A percentile compares a stretch with the other conserved stretches of the same genome.
Conservation (phyloP, 176 grass and related monocot species). For the Alopecurus myosuroides region DNA sequence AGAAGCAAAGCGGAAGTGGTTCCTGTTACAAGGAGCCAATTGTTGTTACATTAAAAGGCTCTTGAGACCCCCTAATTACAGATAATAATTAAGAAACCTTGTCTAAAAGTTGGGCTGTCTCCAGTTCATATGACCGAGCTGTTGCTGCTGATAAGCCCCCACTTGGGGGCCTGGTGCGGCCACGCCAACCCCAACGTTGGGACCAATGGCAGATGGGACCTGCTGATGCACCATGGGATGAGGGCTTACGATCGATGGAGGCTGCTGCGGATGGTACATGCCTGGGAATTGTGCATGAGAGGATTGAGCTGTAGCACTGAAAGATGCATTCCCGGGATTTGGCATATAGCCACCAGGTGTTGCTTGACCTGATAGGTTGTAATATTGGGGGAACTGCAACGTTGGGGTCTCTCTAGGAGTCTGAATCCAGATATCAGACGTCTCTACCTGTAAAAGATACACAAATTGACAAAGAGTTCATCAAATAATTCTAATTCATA, state of each 20-base stretch:
- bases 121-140: slow-evolving; percentile 78
- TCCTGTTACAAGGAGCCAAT: slow-evolving; percentile 59
- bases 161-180: slow-evolving; percentile 62
- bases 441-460: slow-evolving; percentile 44
- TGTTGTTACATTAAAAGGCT: slow-evolving; percentile 71
- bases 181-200: slow-evolving; percentile 59
- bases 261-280: slow-evolving; percentile 65
- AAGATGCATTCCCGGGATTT: slow-evolving; percentile 64
- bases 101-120: slow-evolving; percentile 57
- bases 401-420: slow-evolving; percentile 43
- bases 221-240: slow-evolving; percentile 79
- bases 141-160: slow-evolving; percentile 66
- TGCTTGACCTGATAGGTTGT: slow-evolving; percentile 66
- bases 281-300: slow-evolving; percentile 61
- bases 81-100: slow-evolving; percentile 60
- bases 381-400: slow-evolving; percentile 58
- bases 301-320: slow-evolving; percentile 64
- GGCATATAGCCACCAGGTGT: slow-evolving; percentile 61
- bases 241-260: slow-evolving; percentile 54
- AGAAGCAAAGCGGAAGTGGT: slow-evolving; percentile 44
- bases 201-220: slow-evolving; percentile 52
- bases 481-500: not conserved
- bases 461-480: too few species aligned
- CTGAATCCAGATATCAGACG: slow-evolving; percentile 86
- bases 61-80: slow-evolving; percentile 72